A percentile compares a stretch with the other conserved stretches of the same genome.
These are phyloP conservation scores for Beta corolliflora DNA, from an alignment of 179 eudicot species.

Conservation along the genomic window DNA sequence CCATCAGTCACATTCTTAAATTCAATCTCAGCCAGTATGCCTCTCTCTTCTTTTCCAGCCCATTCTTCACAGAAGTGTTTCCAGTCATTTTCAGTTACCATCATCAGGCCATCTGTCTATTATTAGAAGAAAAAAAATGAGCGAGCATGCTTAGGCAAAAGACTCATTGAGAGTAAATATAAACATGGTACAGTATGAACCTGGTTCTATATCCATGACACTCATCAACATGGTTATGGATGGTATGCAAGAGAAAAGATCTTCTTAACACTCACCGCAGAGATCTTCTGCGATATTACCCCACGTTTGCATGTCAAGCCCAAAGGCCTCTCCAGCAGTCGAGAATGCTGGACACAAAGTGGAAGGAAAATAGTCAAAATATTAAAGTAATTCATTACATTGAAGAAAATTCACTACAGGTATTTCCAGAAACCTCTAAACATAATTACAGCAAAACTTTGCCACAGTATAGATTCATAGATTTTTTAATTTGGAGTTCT, in stretches of 20 bases:
- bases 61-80: constrained; percentile 81
- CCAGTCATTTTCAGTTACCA: constrained; percentile 85
- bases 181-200: constrained; percentile 10
- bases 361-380: constrained; percentile 18
- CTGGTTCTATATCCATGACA: constrained; percentile 1
- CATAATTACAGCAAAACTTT: neutral
- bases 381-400: constrained; percentile 1
- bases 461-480: neutral
- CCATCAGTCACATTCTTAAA: constrained; percentile 41
- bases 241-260: neutral
- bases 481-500: neutral
- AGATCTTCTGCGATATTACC: constrained; percentile 55
- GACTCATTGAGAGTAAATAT: neutral
- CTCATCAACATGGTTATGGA: neutral
- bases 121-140: constrained; percentile 24
- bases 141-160: neutral
- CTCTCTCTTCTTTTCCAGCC: constrained; percentile 58
- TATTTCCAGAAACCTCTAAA: neutral
- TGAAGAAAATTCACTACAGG: neutral
- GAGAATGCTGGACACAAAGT: constrained; percentile 60
- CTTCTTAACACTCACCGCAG: constrained; percentile 56
- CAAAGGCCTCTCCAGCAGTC: constrained; percentile 79
- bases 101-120: constrained; percentile 70
- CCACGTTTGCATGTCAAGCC: constrained; percentile 74
- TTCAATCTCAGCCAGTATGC: constrained; percentile 70